Conservation (phyloP, 441 rosid genomes). For the Geranium incanum region DNA sequence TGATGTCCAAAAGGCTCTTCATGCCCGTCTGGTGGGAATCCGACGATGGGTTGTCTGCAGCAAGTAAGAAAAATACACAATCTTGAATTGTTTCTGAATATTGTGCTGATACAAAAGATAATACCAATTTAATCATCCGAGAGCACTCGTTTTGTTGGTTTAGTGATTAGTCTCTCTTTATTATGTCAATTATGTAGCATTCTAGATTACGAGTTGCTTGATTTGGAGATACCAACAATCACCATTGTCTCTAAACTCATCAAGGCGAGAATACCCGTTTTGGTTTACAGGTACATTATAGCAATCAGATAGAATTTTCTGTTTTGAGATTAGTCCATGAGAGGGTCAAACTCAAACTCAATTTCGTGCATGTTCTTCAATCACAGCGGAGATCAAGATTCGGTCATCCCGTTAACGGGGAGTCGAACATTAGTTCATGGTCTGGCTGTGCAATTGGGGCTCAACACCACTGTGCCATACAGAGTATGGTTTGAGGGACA, state of each 20-base stretch:
- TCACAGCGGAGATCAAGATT: slow-evolving; percentile 92
- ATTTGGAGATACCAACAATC: slow-evolving; percentile 75
- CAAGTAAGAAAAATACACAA: slow-evolving; percentile 42
- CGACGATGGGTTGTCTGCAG: slow-evolving; percentile 78
- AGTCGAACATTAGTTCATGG: slow-evolving; percentile 59
- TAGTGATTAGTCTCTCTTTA: slow-evolving; percentile 2
- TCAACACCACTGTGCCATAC: slow-evolving; percentile 67
- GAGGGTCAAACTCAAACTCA: neutral
- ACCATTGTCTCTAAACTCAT: slow-evolving; percentile 49
- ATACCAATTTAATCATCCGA: neutral
- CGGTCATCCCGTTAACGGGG: slow-evolving; percentile 87
- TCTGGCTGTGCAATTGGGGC: slow-evolving; percentile 49
- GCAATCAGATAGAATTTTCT: neutral
- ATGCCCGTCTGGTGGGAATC: slow-evolving; percentile 79
- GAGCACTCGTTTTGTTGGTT: slow-evolving; percentile 6
- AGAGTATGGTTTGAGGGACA: slow-evolving; percentile 91
- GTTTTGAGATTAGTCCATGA: too few species aligned
- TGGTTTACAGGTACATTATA: slow-evolving; percentile 67
- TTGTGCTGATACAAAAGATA: neutral
- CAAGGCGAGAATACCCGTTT: slow-evolving; percentile 64
- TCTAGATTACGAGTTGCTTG: slow-evolving; percentile 64
- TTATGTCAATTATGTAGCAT: slow-evolving; percentile 37
- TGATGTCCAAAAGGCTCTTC: slow-evolving; percentile 89
- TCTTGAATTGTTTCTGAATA: neutral
- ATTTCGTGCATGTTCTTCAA: slow-evolving; percentile 8